A percentile compares a stretch with the other conserved stretches of the same genome.
Conservation (phyloP, 2,329 filamentous ascomycete genomes). For the Neopestalotiopsis rosae region DNA sequence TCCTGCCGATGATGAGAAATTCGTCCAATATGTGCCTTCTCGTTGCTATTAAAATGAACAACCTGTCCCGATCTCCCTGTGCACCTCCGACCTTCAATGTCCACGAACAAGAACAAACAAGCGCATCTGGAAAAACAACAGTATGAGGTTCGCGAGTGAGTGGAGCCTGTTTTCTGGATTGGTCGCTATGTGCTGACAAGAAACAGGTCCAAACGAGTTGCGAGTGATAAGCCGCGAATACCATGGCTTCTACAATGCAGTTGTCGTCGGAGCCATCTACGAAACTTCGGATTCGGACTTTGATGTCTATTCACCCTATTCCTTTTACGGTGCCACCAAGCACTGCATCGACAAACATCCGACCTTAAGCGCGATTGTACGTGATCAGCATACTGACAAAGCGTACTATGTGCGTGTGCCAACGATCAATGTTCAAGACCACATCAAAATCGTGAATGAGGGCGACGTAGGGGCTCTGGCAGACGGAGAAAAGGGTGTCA, state of each 20-base stretch:
- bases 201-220: conserved; percentile 8
- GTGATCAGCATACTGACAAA: conserved; percentile 8
- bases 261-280: conserved; percentile 14
- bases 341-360: conserved; percentile 14
- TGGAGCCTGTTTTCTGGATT: background rate
- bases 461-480: background rate
- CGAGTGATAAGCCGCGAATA: conserved; percentile 13
- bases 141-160: conserved; percentile 12
- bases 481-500: background rate
- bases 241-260: conserved; percentile 6
- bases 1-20: no score
- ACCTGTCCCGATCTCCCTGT: no score
- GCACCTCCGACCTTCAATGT: no score
- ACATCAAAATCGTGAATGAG: conserved; percentile 8
- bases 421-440: conserved; percentile 5
- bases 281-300: background rate
- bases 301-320: background rate
- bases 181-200: background rate
- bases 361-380: conserved; percentile 7
- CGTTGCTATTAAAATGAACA: no score
- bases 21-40: no score
- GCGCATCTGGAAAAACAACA: background rate
- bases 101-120: no score
- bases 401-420: conserved; percentile 15
- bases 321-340: conserved; percentile 2